phyloP scores from a whole-genome alignment of 345 rosid species.

The Linum trigynum region DNA sequence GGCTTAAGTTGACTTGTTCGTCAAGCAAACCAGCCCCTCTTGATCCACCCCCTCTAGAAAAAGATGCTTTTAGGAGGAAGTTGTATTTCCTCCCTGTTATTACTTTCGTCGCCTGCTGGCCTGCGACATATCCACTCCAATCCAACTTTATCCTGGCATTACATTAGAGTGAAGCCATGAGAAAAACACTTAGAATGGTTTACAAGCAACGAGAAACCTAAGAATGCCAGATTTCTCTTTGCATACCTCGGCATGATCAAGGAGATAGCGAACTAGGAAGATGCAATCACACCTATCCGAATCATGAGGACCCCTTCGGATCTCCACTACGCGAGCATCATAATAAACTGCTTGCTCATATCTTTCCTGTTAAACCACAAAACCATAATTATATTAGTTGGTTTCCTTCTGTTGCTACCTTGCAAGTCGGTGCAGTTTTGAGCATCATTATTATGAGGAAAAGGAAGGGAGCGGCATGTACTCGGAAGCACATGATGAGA shows the following conservation, averaged over 20 bases:
- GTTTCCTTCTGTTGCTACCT: too few relatives aligned
- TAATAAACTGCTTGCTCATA: slow-evolving; percentile 45
- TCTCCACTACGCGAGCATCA: slow-evolving; percentile 54
- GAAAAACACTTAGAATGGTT: neutral
- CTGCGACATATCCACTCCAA: neutral
- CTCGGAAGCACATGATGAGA: slow-evolving; percentile 72
- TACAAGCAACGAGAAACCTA: neutral
- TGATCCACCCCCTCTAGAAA: neutral
- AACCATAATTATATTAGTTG: neutral
- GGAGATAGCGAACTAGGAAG: slow-evolving; percentile 50
- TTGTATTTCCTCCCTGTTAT: neutral
- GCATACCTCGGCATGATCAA: slow-evolving; percentile 37
- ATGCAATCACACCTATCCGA: slow-evolving; percentile 35
- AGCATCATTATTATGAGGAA: neutral
- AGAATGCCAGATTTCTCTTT: too few relatives aligned
- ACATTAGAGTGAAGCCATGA: neutral
- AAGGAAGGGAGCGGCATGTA: slow-evolving; percentile 15
- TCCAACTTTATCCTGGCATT: neutral
- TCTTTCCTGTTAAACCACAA: slow-evolving; percentile 38
- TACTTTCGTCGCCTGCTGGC: neutral
- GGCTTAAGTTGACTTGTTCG: neutral
- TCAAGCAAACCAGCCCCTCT: neutral
- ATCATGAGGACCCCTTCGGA: slow-evolving; percentile 48
- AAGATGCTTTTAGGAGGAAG: neutral
- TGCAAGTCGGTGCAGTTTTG: neutral